Percentiles rank a stretch among this genome's conserved stretches.
phyloP scores from a whole-genome alignment of 257 asterid species.

The Anisodus acutangulus region DNA sequence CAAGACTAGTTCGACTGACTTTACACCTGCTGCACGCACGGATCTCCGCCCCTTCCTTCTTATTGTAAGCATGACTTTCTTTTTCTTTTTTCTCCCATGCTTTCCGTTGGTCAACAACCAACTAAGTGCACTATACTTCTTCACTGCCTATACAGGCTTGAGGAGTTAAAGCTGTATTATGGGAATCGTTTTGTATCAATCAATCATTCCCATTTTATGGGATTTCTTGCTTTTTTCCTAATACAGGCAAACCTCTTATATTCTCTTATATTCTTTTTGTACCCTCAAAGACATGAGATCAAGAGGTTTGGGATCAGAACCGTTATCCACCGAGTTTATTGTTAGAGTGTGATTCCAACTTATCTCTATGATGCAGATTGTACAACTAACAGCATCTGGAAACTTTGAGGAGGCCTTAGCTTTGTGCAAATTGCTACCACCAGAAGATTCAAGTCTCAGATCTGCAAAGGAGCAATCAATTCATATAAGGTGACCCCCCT shows the following conservation, averaged over 20 bases:
- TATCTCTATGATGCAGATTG: slow-evolving; percentile 65
- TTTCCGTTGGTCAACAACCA: not conserved
- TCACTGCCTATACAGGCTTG: not conserved
- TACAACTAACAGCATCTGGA: slow-evolving; percentile 97
- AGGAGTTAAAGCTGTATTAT: not conserved
- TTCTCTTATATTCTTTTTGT: too few relatives aligned
- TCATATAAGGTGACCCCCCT: slow-evolving; percentile 69
- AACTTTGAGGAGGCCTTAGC: slow-evolving; percentile 98
- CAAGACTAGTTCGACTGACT: not conserved
- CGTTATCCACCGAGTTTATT: not conserved
- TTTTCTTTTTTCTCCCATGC: not conserved
- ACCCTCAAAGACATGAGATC: too few relatives aligned
- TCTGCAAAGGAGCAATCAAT: slow-evolving; percentile 98
- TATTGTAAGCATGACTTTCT: not conserved
- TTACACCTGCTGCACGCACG: not conserved
- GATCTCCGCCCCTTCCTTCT: not conserved
- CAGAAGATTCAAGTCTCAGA: slow-evolving; percentile 94
- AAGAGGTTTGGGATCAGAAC: not conserved
- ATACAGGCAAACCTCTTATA: too few relatives aligned
- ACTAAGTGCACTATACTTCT: not conserved
- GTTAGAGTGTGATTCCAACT: slow-evolving; percentile 19
- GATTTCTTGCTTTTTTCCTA: too few relatives aligned
- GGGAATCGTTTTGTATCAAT: too few relatives aligned
- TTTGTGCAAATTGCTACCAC: slow-evolving; percentile 95
- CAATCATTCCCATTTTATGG: too few relatives aligned